These are phyloP conservation scores for Pichia sporocuriosa DNA, from an alignment of 805 yeast genomes.

Conservation along the genomic window DNA sequence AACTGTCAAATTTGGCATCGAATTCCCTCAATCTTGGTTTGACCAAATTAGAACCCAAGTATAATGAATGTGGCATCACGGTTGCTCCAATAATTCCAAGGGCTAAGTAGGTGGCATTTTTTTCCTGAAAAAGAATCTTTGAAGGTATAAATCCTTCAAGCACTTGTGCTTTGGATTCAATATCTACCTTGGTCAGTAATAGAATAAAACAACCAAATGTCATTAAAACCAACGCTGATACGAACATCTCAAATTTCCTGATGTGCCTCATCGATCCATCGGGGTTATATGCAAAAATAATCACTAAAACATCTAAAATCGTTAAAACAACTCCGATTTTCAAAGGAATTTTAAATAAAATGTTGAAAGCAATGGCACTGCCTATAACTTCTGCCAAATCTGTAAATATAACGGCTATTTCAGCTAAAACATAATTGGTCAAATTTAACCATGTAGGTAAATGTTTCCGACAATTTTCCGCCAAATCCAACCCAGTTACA, in stretches of 20 bases:
- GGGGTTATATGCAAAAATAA: conserved; percentile 71
- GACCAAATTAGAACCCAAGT: conserved; percentile 80
- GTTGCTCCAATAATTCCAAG: conserved; percentile 90
- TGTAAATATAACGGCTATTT: conserved; percentile 83
- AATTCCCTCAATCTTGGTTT: conserved; percentile 76
- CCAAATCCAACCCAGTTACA: conserved; percentile 82
- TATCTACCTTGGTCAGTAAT: conserved; percentile 54
- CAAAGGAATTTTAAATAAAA: conserved; percentile 68
- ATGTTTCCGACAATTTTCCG: conserved; percentile 72
- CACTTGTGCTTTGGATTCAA: conserved; percentile 47
- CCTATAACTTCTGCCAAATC: conserved; percentile 95
- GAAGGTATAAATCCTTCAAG: conserved; percentile 65
- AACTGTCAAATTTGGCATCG: conserved; percentile 39
- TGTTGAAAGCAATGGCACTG: conserved; percentile 78
- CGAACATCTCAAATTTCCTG: conserved; percentile 71
- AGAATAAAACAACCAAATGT: conserved; percentile 73
- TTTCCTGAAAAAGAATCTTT: conserved; percentile 46
- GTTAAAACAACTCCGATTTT: conserved; percentile 72
- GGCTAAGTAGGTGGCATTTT: conserved; percentile 64
- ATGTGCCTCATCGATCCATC: conserved; percentile 71
- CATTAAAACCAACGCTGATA: conserved; percentile 58
- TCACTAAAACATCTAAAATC: conserved; percentile 71
- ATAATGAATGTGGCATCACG: conserved; percentile 89
- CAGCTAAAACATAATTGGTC: conserved; percentile 63
- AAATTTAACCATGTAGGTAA: conserved; percentile 63